Base-by-base conservation (phyloP, 2,329 filamentous ascomycete genomes). In the Alternaria sp. region DNA sequence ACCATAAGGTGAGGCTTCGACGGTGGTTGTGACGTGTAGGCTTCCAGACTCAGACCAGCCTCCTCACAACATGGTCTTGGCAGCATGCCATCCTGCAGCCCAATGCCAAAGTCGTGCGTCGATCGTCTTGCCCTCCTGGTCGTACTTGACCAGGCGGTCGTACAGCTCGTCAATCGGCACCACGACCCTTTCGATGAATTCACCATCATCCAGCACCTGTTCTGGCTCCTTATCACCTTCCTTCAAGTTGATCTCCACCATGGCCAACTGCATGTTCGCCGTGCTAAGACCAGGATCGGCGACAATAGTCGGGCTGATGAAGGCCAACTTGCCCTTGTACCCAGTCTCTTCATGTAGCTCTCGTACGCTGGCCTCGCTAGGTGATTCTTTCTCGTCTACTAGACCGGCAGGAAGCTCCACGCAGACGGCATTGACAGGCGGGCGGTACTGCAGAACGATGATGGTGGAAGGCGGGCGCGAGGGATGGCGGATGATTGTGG, bases 251-350 rank as follows among this genome's bases (percentile, higher is more conserved):
- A 87, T 85, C 73, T 86, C 84, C 13, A 88, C 84, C 72, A 84
- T 85, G 55, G 83, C 85, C 60, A 88, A 76, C 77, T 85, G 81
- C 84, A 87, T 85, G 66, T 86, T 88, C 50, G 86, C 84, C 55
- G 81, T 84, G 57, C 81, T 85, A 79, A 88, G 78, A 24, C 85
- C 85, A 2, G 85, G 85, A 72, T 88, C 89, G 66, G 87, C 86
- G 55, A 87, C 89, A 80, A 91, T 89, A 51, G 88, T 82, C 7
- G 88, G 87, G 36, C 85, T 86, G n/a, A 83, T 85, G 72, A 78
- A 77, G 21, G 74, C 62, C 60, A 81, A 65, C 62, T 75, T 72
- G 44, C 84, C 88, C 64, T 87, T 81, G 69, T 87, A 88, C 21
- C 86, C 86, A 1, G 86, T 88, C 72, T 88, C 86, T 73, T 88